Evolutionary conservation across 2,329 filamentous ascomycete genomes (phyloP).

Genomic region (Verticillium albo-atrum): DNA sequence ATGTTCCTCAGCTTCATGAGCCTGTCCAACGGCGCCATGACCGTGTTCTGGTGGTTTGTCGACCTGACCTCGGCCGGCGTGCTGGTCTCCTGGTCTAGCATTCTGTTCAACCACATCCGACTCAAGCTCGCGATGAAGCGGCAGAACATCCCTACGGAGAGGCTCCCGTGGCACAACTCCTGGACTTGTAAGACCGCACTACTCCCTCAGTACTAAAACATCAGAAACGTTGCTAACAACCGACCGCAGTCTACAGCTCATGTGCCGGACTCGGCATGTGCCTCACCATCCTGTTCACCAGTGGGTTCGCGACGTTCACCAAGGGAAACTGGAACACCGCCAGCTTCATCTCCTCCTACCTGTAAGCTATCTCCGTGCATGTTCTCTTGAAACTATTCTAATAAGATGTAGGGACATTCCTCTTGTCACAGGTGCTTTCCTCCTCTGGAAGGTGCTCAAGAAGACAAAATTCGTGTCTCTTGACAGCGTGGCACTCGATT

Average conservation of each 20-base stretch:
- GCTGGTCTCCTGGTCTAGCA: constrained; percentile 58
- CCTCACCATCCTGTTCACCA: constrained; percentile 63
- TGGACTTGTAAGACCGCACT: constrained; percentile 49
- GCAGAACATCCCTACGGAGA: constrained; percentile 45
- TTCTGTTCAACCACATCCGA: constrained; percentile 56
- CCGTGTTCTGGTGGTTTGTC: constrained; percentile 63
- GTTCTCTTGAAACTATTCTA: constrained; percentile 6
- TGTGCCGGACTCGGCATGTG: constrained; percentile 56
- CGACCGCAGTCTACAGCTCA: constrained; percentile 50
- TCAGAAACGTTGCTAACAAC: not conserved
- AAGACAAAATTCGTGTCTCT: constrained; percentile 52
- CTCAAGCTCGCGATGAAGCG: constrained; percentile 47
- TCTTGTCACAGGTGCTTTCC: constrained; percentile 50
- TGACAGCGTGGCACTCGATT: constrained; percentile 44
- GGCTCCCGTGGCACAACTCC: constrained; percentile 58
- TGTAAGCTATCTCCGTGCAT: constrained; percentile 37
- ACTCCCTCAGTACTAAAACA: not conserved
- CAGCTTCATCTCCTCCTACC: constrained; percentile 56
- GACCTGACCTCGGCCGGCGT: constrained; percentile 58
- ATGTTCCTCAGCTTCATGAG: constrained; percentile 56
- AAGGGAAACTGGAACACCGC: constrained; percentile 53
- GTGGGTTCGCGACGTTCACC: constrained; percentile 62
- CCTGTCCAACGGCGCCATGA: constrained; percentile 52
- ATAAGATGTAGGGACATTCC: constrained; percentile 47
- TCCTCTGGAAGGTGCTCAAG: constrained; percentile 63